Conservation (phyloP, 2,329 filamentous ascomycete species). For the Diaporthe citri region DNA sequence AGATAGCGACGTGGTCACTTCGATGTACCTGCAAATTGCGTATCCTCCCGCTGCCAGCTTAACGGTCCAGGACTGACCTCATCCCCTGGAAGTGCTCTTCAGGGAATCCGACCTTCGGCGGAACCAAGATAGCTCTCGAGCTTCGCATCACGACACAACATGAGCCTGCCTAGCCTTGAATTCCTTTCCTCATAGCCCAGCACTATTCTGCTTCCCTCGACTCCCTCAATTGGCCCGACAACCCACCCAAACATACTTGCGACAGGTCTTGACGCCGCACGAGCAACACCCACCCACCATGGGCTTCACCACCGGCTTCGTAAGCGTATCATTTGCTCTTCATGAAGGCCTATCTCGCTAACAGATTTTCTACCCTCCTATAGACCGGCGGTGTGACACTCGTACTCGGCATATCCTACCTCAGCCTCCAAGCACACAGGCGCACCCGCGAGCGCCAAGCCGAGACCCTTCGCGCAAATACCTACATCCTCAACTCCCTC, state of each 20-base stretch:
- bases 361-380: too few species aligned
- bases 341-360: too few species aligned
- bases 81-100: slow-evolving; percentile 25
- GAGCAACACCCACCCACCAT: slow-evolving; percentile 57
- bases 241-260: slow-evolving; percentile 44
- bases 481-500: slow-evolving; percentile 65
- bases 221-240: slow-evolving; percentile 3
- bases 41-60: slow-evolving; percentile 6
- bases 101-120: not conserved
- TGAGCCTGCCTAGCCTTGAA: not conserved
- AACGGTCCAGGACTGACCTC: slow-evolving; percentile 32
- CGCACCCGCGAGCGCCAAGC: slow-evolving; percentile 73
- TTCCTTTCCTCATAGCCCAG: not conserved
- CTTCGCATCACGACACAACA: not conserved
- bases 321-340: too few species aligned
- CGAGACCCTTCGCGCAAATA: slow-evolving; percentile 68
- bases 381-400: slow-evolving; percentile 83
- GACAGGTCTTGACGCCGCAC: slow-evolving; percentile 16
- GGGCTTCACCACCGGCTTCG: slow-evolving; percentile 82
- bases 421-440: slow-evolving; percentile 78
- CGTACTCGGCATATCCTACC: slow-evolving; percentile 79
- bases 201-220: not conserved
- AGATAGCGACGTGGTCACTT: not conserved
- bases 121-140: not conserved
- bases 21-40: not conserved